Conservation (phyloP, 1,139 yeast genomes). For the Geotrichum australiense region DNA sequence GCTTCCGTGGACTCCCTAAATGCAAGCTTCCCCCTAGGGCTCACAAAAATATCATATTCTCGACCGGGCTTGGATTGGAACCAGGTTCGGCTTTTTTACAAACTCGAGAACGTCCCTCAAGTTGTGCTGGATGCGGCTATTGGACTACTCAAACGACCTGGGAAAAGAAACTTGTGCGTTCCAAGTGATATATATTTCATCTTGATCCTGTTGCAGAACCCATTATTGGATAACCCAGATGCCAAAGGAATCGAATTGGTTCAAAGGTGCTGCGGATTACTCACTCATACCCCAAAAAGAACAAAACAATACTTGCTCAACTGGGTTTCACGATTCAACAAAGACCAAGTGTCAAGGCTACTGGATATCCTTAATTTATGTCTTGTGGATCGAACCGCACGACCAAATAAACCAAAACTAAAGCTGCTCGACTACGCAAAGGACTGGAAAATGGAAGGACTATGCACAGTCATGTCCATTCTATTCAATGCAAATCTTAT, state of each 20-base stretch:
- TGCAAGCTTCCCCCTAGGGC: constrained; percentile 25
- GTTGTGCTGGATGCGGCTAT: constrained; percentile 23
- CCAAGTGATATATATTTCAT: constrained; percentile 28
- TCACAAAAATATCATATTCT: constrained; percentile 26
- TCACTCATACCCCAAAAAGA: constrained; percentile 45
- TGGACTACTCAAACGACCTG: constrained; percentile 27
- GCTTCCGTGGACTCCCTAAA: constrained; percentile 26
- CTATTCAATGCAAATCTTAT: constrained; percentile 50
- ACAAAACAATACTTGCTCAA: constrained; percentile 44
- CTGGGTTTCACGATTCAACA: constrained; percentile 47
- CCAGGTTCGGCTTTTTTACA: constrained; percentile 25
- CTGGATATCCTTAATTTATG: constrained; percentile 36
- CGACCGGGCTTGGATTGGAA: constrained; percentile 27
- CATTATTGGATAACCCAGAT: constrained; percentile 21
- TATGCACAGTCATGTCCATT: constrained; percentile 51
- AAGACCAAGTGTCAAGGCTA: constrained; percentile 24
- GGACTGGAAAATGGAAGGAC: constrained; percentile 74
- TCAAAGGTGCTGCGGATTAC: constrained; percentile 58
- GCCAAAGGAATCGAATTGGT: constrained; percentile 22
- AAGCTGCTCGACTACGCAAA: constrained; percentile 59
- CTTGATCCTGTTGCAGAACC: constrained; percentile 31
- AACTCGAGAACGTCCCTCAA: constrained; percentile 3
- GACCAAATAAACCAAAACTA: constrained; percentile 31
- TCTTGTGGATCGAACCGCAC: constrained; percentile 32
- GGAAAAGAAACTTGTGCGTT: constrained; percentile 18